A percentile compares a stretch with the other conserved stretches of the same genome.
These are phyloP conservation scores for Leccinum broughii DNA, from an alignment of 768 basidiomycete genomes.

Conservation along the genomic window DNA sequence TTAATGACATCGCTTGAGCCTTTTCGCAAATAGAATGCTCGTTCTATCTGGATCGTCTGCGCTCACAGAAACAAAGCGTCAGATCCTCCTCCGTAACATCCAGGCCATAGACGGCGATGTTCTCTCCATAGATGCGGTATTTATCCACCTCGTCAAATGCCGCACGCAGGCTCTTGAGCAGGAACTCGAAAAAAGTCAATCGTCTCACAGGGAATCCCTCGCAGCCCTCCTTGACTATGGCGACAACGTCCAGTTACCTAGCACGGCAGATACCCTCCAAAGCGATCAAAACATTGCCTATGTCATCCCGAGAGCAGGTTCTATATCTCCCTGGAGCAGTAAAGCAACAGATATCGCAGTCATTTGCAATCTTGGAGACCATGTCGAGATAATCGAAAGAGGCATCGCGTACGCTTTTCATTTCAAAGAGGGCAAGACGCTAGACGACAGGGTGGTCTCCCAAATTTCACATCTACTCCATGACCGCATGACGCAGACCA, in stretches of 20 bases:
- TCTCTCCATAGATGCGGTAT: slow-evolving; percentile 75
- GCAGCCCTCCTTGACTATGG: slow-evolving; percentile 82
- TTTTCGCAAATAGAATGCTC: slow-evolving; percentile 55
- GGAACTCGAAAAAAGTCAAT: slow-evolving; percentile 46
- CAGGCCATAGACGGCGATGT: slow-evolving; percentile 54
- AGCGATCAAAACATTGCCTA: slow-evolving; percentile 52
- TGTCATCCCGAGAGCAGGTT: slow-evolving; percentile 82
- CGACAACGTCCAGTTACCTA: slow-evolving; percentile 58
- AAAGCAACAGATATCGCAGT: slow-evolving; percentile 95
- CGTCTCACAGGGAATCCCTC: slow-evolving; percentile 53
- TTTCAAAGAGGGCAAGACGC: slow-evolving; percentile 37
- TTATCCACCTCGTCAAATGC: slow-evolving; percentile 82
- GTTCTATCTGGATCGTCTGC: slow-evolving; percentile 76
- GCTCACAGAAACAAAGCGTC: slow-evolving; percentile 69
- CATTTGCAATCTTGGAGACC: slow-evolving; percentile 75
- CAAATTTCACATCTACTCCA: slow-evolving; percentile 71
- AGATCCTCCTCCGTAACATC: slow-evolving; percentile 60
- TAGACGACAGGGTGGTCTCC: slow-evolving; percentile 51
- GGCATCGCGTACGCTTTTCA: slow-evolving; percentile 71
- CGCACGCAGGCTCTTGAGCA: slow-evolving; percentile 43
- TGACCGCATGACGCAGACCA: slow-evolving; percentile 96
- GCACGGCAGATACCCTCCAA: slow-evolving; percentile 39
- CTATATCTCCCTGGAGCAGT: slow-evolving; percentile 98
- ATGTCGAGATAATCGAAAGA: slow-evolving; percentile 83
- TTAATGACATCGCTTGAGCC: background rate